Evolutionary conservation across 129 eudicot genomes (phyloP), one percentile per base, ranked within the genome.

Genomic region (Rutidosis leptorrhynchoides): DNA sequence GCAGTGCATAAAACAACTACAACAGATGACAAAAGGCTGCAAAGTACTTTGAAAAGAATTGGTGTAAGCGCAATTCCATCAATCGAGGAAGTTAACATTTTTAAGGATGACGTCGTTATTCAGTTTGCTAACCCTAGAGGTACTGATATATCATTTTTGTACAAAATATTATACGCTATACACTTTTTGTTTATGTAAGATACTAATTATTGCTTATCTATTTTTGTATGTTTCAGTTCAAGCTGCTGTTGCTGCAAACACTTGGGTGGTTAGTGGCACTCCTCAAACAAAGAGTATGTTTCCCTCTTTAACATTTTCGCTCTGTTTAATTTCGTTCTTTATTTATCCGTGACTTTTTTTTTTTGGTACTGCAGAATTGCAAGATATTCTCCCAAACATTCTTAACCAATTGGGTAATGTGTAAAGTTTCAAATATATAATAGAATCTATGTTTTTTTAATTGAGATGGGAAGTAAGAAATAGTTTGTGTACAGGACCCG

Each of bases 181-280:
- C 46, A 2, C 10, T 49, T 32, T 33, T 73, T 20, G 14, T 46
- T 45, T 14, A 6, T 48, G 24, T 23, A 40, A 48, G 33, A 20
- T 30, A 0, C 25, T 24, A 58, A 16, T 32, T n/a, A 57, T 37
- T 16, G n/a, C 3, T 25, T 24, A 17, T 57, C 3, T 26, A 73
- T 56, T 19, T 40, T 60, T 62, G n/a, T 53, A 25, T 49, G 28
- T 6, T 72, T 61, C 91, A 91, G 97, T 91, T 81, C 97, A 91
- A 87, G 97, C 97, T 22, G 83, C 97, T 32, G 81, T 87, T 85
- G 77, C 84, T 30, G 96, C 97, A 64, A 90, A 90, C 77, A 90
- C 97, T 29, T 90, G 97, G 97, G 97, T 90, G 65, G 86, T 90
- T 61, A 90, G 96, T 46, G 96, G 97, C 12, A 19, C 90, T 64